Percentiles rank a stretch among this genome's conserved stretches.
Evolutionary conservation across 768 basidiomycete species (phyloP).

Genomic region (Lepiota venenata): DNA sequence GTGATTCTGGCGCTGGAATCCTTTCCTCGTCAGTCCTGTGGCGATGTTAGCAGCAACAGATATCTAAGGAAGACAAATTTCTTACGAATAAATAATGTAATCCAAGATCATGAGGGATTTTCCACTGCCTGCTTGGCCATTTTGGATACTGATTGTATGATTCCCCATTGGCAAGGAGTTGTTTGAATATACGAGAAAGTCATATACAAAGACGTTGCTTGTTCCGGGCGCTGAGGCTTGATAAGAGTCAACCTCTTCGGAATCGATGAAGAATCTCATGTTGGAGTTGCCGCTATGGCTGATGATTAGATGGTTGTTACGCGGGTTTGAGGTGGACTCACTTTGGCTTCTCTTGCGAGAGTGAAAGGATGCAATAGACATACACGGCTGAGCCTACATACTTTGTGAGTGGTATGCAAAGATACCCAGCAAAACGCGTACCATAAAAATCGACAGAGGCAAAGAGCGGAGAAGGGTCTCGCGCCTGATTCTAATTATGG

Average conservation of each 20-base stretch:
- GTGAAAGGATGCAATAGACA: slow-evolving; percentile 5
- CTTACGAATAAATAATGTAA: slow-evolving; percentile 12
- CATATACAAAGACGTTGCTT: not conserved
- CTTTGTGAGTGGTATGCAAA: not conserved
- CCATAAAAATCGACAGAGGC: slow-evolving; percentile 1
- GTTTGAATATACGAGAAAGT: slow-evolving; percentile 7
- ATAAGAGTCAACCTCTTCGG: not conserved
- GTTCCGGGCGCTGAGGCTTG: not conserved
- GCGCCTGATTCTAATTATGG: not conserved
- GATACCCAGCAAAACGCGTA: not conserved
- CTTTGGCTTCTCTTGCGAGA: not conserved
- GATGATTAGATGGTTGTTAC: too few species aligned
- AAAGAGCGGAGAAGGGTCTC: not conserved
- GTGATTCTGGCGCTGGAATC: not conserved
- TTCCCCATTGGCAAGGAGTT: not conserved
- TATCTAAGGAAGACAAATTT: not conserved
- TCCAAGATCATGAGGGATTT: slow-evolving; percentile 13
- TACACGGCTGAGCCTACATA: slow-evolving; percentile 1
- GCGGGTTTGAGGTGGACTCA: not conserved
- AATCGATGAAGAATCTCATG: slow-evolving; percentile 6
- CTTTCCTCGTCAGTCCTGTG: not conserved
- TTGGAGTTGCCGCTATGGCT: not conserved
- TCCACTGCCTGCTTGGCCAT: not conserved
- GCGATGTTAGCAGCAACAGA: not conserved
- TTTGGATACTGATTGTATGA: slow-evolving; percentile 13